These are phyloP conservation scores for rapeseed (Brassica napus) DNA, from an alignment of 345 rosid species.

Conservation along the genomic window Da-Ae NC_063448.1:48691501-48692000, in stretches of 20 bases:
- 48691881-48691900: slow-evolving; percentile 83
- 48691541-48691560: slow-evolving; percentile 50
- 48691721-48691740: slow-evolving; percentile 76
- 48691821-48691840: slow-evolving; percentile 1
- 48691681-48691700: slow-evolving; percentile 73
- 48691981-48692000: slow-evolving; percentile 53
- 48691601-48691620: neutral
- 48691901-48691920: slow-evolving; percentile 75
- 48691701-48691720: slow-evolving; percentile 66
- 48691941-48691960: slow-evolving; percentile 91
- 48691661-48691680: slow-evolving; percentile 85
- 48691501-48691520: slow-evolving; percentile 79
- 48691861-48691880: slow-evolving; percentile 92
- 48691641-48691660: slow-evolving; percentile 6
- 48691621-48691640: neutral
- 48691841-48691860: neutral
- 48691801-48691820: neutral
- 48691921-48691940: slow-evolving; percentile 88
- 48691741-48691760: slow-evolving; percentile 81
- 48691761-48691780: slow-evolving; percentile 85
- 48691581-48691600: neutral
- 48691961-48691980: slow-evolving; percentile 78
- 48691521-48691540: slow-evolving; percentile 89
- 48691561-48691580: slow-evolving; percentile 16
- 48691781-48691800: slow-evolving; percentile 7